Percentiles rank a stretch among this genome's conserved stretches.
These are phyloP conservation scores for Penicillium digitatum DNA, from an alignment of 2,329 filamentous ascomycete genomes.

Conservation along the genomic window DNA sequence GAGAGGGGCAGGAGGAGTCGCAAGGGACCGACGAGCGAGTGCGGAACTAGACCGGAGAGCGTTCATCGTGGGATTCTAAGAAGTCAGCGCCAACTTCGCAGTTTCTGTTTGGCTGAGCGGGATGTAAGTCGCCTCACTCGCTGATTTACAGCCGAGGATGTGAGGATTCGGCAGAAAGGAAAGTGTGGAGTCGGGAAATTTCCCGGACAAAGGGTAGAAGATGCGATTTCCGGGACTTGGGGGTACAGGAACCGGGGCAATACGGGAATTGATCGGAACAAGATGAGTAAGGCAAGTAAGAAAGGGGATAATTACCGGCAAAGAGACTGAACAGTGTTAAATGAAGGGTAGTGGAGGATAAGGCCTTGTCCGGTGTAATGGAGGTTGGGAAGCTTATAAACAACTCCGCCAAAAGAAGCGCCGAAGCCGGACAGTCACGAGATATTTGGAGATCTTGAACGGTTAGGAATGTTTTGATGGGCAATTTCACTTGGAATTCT, in stretches of 20 bases:
- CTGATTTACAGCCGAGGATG: slow-evolving; percentile 32
- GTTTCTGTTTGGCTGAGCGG: slow-evolving; percentile 22
- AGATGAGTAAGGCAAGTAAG: slow-evolving; percentile 8
- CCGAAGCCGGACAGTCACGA: slow-evolving; percentile 31
- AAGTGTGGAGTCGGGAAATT: slow-evolving; percentile 26
- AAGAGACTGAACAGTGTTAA: slow-evolving; percentile 1
- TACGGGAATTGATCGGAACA: slow-evolving; percentile 23
- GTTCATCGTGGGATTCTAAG: slow-evolving; percentile 28
- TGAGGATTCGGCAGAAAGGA: slow-evolving; percentile 36
- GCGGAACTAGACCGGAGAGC: slow-evolving; percentile 40
- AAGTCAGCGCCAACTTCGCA: slow-evolving; percentile 18
- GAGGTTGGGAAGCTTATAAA: slow-evolving; percentile 8
- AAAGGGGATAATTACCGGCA: slow-evolving; percentile 18
- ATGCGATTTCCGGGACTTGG: slow-evolving; percentile 2
- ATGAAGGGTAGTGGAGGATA: slow-evolving; percentile 17
- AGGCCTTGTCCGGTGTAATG: slow-evolving; percentile 25
- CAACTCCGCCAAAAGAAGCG: slow-evolving; percentile 16
- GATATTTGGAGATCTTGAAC: neutral
- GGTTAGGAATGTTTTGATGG: neutral
- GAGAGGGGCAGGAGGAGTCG: slow-evolving; percentile 30
- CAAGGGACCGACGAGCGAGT: slow-evolving; percentile 35
- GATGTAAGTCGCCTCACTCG: slow-evolving; percentile 5
- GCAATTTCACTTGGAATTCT: neutral
- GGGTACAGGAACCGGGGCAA: slow-evolving; percentile 14
- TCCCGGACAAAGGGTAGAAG: slow-evolving; percentile 6